phyloP scores from a whole-genome alignment of 75 land plant species.

The Picea glauca region DNA sequence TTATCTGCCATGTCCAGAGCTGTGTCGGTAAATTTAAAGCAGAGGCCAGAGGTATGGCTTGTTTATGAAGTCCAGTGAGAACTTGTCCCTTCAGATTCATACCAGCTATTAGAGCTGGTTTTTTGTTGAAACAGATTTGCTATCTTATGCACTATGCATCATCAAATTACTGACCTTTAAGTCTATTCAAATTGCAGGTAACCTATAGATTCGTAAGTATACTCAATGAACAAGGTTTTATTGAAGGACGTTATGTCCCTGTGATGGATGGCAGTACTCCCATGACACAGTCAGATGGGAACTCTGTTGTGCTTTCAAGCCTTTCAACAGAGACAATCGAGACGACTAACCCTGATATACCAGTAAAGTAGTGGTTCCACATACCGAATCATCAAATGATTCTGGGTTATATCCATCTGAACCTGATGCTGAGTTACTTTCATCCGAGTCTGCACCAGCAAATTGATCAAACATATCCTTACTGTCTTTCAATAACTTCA shows the following conservation, averaged over 20 bases:
- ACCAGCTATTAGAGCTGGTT: neutral
- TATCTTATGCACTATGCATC: neutral
- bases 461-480: neutral
- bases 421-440: neutral
- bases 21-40: constrained; percentile 25
- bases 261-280: constrained; percentile 18
- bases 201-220: constrained; percentile 44
- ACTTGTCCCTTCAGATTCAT: neutral
- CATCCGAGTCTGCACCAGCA: neutral
- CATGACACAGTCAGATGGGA: neutral
- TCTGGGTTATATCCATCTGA: neutral
- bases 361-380: neutral
- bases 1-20: constrained; percentile 43
- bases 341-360: neutral
- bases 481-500: neutral
- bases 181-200: constrained; percentile 24
- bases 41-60: constrained; percentile 24
- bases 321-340: neutral
- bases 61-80: neutral
- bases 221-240: constrained; percentile 46
- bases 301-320: neutral
- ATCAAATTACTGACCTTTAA: neutral
- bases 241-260: constrained; percentile 52
- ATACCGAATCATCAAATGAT: constrained; percentile 1
- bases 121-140: neutral